phyloP scores from a whole-genome alignment of 768 basidiomycete genomes.

The Leccinum variicolor region DNA sequence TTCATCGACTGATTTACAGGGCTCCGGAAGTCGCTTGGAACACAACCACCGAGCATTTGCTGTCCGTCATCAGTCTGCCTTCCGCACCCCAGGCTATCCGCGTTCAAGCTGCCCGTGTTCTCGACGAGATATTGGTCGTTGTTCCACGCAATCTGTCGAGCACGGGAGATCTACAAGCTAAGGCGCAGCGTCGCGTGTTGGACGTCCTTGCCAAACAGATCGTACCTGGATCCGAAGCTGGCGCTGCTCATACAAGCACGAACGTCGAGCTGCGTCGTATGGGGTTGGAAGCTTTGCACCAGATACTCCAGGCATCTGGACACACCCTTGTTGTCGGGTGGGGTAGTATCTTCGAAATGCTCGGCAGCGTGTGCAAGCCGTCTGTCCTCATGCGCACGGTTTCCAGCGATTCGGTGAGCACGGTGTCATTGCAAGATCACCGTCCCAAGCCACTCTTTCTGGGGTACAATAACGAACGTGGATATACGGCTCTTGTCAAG shows the following conservation, averaged over 20 bases:
- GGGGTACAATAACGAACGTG: conserved; percentile 62
- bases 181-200: conserved; percentile 81
- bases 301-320: conserved; percentile 87
- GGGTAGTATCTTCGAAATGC: conserved; percentile 90
- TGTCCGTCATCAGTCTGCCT: conserved; percentile 68
- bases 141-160: conserved; percentile 70
- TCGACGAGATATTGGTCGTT: conserved; percentile 79
- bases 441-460: conserved; percentile 47
- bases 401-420: conserved; percentile 41
- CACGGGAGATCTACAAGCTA: conserved; percentile 58
- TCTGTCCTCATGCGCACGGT: conserved; percentile 33
- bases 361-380: conserved; percentile 81
- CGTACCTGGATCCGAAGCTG: conserved; percentile 38
- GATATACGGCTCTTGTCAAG: conserved; percentile 74
- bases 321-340: conserved; percentile 92
- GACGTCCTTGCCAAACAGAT: conserved; percentile 82
- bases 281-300: conserved; percentile 86
- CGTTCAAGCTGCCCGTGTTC: conserved; percentile 81
- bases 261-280: conserved; percentile 79
- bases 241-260: conserved; percentile 42
- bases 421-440: conserved; percentile 38
- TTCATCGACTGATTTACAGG: conserved; percentile 83
- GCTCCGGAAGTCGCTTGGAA: conserved; percentile 84
- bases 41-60: conserved; percentile 72
- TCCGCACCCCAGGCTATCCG: conserved; percentile 76